Evolutionary conservation across 192 early-diverging fungal species (phyloP), one percentile per base, ranked within the genome.

Genomic region (Dissophora ornata): DNA sequence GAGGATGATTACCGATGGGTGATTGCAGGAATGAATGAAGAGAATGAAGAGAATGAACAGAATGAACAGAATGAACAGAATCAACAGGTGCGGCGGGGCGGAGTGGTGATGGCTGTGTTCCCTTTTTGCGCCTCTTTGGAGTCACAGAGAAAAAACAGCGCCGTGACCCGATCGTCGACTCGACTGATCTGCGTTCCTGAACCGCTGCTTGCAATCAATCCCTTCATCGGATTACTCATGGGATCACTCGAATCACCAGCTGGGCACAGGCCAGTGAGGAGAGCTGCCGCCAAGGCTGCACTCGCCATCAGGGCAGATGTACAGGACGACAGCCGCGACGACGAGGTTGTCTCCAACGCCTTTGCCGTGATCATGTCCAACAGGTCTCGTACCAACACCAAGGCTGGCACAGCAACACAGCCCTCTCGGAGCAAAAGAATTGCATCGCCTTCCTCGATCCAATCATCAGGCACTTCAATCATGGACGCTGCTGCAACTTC

Each of bases 271-370:
- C 58, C 73, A 5, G n/a, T 50, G 0, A 38, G 73, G 59, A 67
- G 33, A 15, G 73, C 73, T 22, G 73, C 73, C 19, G 47, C 73
- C 18, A 49, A 45, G 25, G 73, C 73, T 16, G 73, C 73, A 30
- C 57, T 57, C 41, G 73, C 73, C 26, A 77, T 77, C 51, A 54
- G 44, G 25, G 40, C 51, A 3, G 64, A 77, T 44, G 64, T 58
- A 13, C 30, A 54, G 44, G 63, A 77, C 33, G 9, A 21, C 13
- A n/a, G 5, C 12, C 21, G 50, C 29, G 57, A 62, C 11, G 19
- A 40, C 44, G 24, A 51, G 29, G 30, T n/a, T 13, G 30, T 21
- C 38, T 29, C 61, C 38, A 53, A 63, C n/a, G 70, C 61, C 10
- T 64, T 73, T 64, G 26, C 70, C 29, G 48, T 44, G 57, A 60